phyloP scores from a whole-genome alignment of 768 basidiomycete genomes.

The Suillus alpinus region DNA sequence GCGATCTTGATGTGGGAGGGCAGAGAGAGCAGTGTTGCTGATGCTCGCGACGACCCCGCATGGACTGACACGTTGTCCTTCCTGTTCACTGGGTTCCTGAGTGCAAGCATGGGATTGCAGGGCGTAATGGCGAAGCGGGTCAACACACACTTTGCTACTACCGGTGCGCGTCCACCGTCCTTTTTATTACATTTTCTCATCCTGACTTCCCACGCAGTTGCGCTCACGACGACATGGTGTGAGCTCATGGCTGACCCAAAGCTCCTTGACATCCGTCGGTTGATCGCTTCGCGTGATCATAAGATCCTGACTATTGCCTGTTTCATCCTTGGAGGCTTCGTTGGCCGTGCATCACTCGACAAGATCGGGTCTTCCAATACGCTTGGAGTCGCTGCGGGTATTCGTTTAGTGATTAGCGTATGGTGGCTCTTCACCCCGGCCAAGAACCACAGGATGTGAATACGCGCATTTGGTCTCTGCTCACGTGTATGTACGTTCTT shows the following conservation, averaged over 20 bases:
- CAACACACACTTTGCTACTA: constrained; percentile 74
- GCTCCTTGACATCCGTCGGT: constrained; percentile 58
- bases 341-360: constrained; percentile 55
- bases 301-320: constrained; percentile 59
- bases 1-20: constrained; percentile 69
- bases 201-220: constrained; percentile 42
- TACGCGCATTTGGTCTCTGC: not conserved
- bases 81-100: constrained; percentile 71
- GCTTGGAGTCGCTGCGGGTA: constrained; percentile 60
- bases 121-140: constrained; percentile 76
- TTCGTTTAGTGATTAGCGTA: constrained; percentile 58
- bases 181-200: constrained; percentile 1
- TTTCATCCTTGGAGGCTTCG: constrained; percentile 79
- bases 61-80: constrained; percentile 68
- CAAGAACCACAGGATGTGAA: constrained; percentile 13
- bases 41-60: constrained; percentile 51
- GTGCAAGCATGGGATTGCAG: constrained; percentile 75
- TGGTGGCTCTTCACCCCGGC: constrained; percentile 64
- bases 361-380: constrained; percentile 59
- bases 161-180: constrained; percentile 48
- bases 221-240: constrained; percentile 88
- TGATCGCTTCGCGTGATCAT: constrained; percentile 64
- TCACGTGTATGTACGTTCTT: not conserved
- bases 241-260: constrained; percentile 81
- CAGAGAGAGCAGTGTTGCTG: constrained; percentile 50